Percentiles rank a stretch among this genome's conserved stretches.
phyloP scores from a whole-genome alignment of 106 monocot genomes.

The Dactylorhiza incarnata region DNA sequence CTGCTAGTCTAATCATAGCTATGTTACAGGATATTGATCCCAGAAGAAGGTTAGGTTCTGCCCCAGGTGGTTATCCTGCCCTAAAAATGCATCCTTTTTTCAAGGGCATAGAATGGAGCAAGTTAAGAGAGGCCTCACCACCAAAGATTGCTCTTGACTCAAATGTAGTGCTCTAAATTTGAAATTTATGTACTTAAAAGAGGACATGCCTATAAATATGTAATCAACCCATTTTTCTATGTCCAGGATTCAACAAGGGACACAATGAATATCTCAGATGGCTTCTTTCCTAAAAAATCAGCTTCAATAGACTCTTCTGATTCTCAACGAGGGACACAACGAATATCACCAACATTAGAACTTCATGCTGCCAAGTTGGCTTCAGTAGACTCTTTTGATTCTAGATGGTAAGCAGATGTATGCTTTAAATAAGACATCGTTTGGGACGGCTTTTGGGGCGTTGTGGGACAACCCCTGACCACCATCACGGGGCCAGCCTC shows the following conservation, averaged over 20 bases:
- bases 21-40: slow-evolving; percentile 56
- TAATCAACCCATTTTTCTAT: slow-evolving; percentile 15
- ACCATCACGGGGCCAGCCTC: too few relatives aligned
- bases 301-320: slow-evolving; percentile 12
- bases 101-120: slow-evolving; percentile 53
- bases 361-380: slow-evolving; percentile 40
- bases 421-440: neutral
- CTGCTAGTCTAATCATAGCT: neutral
- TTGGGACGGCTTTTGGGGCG: too few relatives aligned
- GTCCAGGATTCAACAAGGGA: slow-evolving; percentile 52
- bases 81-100: slow-evolving; percentile 70
- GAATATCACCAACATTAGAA: slow-evolving; percentile 24
- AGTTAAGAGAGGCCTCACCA: slow-evolving; percentile 26
- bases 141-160: slow-evolving; percentile 39
- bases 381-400: slow-evolving; percentile 92
- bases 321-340: slow-evolving; percentile 5
- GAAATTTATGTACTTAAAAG: neutral
- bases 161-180: slow-evolving; percentile 21
- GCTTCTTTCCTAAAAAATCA: slow-evolving; percentile 16
- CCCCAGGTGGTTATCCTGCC: slow-evolving; percentile 48
- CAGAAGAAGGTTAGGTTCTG: slow-evolving; percentile 49
- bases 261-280: slow-evolving; percentile 37
- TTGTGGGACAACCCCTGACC: too few relatives aligned
- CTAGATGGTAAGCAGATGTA: slow-evolving; percentile 59
- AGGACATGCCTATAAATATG: neutral